Base-by-base conservation (phyloP, 495 filamentous ascomycete genomes). In the Ascobolus immersus region DNA sequence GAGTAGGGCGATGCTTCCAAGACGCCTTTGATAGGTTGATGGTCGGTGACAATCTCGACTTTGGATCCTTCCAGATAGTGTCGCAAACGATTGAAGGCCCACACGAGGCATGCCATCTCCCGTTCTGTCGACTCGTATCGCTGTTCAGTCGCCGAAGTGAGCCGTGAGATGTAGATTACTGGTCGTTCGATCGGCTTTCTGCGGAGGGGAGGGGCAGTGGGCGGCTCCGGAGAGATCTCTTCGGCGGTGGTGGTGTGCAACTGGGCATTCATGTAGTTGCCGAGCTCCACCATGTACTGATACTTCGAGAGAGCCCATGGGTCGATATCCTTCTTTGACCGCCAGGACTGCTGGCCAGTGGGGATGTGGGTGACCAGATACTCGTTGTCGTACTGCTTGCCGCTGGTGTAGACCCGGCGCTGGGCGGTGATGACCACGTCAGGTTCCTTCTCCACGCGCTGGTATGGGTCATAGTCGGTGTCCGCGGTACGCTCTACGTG, bases 61-160 rank as follows among this genome's bases (percentile, higher is more conserved):
- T 25, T 30, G 3, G 27, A 28, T 17, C 25, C 35, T 14, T 37
- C 35, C 11, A 37, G 13, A 10, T 37, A 37, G 24, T 27, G 24
- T 8, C 25, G n/a, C 4, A 37, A 21, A 3, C 25, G 11, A 3
- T 12, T 21, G 15, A 30, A 19, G 4, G 35, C 35, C 35, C 35
- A 37, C 6, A 12, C 17, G 2, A 21, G 2, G 11, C 21, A 23
- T 8, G 8, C 14, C 2, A 37, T 17, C 14, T 37, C 35, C 4
- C 28, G 25, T 14, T 37, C 35, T 4, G 26, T 37, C 28, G 35
- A 27, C 7, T 30, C 35, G 26, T 37, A 30, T 4, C n/a, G 13
- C n/a, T n/a, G 10, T 21, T 37, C 35, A 14, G 21, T 29, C 1
- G 14, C 4, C 12, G 28, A 29, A 3, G 26, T 37, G 10, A n/a